Evolutionary conservation across 164 flowering plant species (phyloP), one percentile per base, ranked within the genome.

Genomic region (Stephania yunnanensis): DNA sequence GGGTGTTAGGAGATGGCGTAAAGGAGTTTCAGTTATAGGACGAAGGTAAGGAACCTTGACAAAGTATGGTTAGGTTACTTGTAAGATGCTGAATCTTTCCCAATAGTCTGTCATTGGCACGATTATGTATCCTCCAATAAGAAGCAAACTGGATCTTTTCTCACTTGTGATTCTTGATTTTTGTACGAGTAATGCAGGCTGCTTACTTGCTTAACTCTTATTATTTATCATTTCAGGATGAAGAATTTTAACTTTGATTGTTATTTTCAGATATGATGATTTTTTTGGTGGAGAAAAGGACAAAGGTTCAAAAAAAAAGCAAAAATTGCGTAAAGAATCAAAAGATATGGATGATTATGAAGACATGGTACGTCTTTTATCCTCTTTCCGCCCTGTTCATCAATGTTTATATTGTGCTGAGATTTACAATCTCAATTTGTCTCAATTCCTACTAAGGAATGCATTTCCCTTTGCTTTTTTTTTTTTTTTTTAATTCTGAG

Each of bases 221-320:
- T 25, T 36, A 36, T 2, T 36, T 36, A n/a, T 58, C 65, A n/a
- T 17, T 15, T 17, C 15, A 20, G 65, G 5, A 15, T 19, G 17
- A 19, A 52, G 13, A n/a, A 58, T 20, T 15, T 58, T 58, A 7
- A 58, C 5, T 15, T 4, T 29, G 46, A 69, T 30, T 76, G 48
- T 19, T 58, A 10, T 74, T 75, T 77, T 52, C 84, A 92, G 98
- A 76, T 92, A 91, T 76, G 91, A 87, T 69, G 98, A 94, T 72
- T 94, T 92, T 78, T 92, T 86, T 84, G 90, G 87, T 69, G 36
- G 75, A 12, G 78, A 85, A 76, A 89, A 83, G 86, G 84, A 73
- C 70, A 80, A 77, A 63, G 79, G n/a, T 72, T 75, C 83, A 8
- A 83, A 83, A 80, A 86, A 73, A 68, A 84, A 79, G 75, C 53